Conservation (phyloP, 768 basidiomycete species). For the Antrodiella citrinella region DNA sequence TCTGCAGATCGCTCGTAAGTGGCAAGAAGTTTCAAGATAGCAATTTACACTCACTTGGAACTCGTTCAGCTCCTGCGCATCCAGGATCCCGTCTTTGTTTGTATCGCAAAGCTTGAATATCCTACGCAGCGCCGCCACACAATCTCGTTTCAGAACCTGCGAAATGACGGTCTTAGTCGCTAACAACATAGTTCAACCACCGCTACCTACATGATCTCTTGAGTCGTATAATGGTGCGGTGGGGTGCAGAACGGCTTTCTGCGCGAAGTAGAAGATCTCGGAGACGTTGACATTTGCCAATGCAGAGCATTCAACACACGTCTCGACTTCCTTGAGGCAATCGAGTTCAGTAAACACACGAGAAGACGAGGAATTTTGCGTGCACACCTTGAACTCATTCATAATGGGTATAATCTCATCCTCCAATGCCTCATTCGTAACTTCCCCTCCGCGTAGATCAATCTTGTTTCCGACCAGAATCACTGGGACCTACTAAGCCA, state of each 20-base stretch:
- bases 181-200: neutral
- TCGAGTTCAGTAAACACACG: neutral
- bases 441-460: constrained; percentile 85
- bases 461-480: constrained; percentile 99
- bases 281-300: constrained; percentile 86
- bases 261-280: constrained; percentile 97
- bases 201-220: constrained; percentile 70
- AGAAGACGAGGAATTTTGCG: neutral
- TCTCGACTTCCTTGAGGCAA: constrained; percentile 90
- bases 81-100: constrained; percentile 90
- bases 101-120: constrained; percentile 96
- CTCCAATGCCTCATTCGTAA: constrained; percentile 90
- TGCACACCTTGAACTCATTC: constrained; percentile 90
- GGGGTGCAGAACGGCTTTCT: constrained; percentile 95
- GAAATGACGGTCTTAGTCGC: constrained; percentile 5
- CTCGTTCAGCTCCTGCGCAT: constrained; percentile 87
- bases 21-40: neutral
- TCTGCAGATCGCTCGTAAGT: constrained; percentile 31
- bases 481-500: constrained; percentile 67
- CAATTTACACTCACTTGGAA: constrained; percentile 66
- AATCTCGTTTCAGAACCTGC: constrained; percentile 88
- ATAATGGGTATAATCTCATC: constrained; percentile 95
- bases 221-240: constrained; percentile 97
- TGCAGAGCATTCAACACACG: constrained; percentile 96
- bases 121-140: constrained; percentile 76